These are phyloP conservation scores for Fusarium redolens DNA, from an alignment of 2,329 filamentous ascomycete genomes.

Conservation along the genomic window DNA sequence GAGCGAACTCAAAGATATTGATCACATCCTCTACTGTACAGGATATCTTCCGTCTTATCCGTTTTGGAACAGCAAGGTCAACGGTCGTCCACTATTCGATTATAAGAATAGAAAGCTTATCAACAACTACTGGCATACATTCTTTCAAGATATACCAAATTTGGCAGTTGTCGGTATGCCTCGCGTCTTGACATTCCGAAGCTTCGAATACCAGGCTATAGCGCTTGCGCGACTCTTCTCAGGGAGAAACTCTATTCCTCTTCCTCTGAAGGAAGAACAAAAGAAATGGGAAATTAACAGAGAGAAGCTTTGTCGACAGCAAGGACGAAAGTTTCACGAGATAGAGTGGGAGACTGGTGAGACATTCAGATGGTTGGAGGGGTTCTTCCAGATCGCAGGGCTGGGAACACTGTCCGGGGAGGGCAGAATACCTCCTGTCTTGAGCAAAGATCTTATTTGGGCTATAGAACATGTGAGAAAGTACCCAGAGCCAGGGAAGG, in stretches of 20 bases:
- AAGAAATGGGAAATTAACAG: conserved; percentile 60
- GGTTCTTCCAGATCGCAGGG: conserved; percentile 61
- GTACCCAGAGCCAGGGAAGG: conserved; percentile 54
- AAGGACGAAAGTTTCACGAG: conserved; percentile 62
- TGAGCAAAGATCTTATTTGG: conserved; percentile 58
- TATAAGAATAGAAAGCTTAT: conserved; percentile 58
- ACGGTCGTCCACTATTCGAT: conserved; percentile 62
- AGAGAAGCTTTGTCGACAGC: conserved; percentile 42
- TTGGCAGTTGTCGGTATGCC: conserved; percentile 65
- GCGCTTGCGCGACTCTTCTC: conserved; percentile 63
- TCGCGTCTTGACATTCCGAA: conserved; percentile 62
- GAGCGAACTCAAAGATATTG: conserved; percentile 50
- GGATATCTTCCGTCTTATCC: conserved; percentile 58
- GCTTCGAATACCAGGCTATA: conserved; percentile 67
- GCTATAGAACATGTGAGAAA: conserved; percentile 61
- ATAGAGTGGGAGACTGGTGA: conserved; percentile 64
- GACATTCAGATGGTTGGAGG: conserved; percentile 59
- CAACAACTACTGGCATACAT: conserved; percentile 64
- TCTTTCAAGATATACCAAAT: conserved; percentile 59
- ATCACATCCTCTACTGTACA: conserved; percentile 57
- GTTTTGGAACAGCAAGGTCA: conserved; percentile 60
- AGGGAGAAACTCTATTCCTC: conserved; percentile 50
- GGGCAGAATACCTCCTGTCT: conserved; percentile 58
- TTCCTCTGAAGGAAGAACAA: conserved; percentile 56
- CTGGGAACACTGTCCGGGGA: conserved; percentile 60